These are phyloP conservation scores for Sphaerostilbella broomeana DNA, from an alignment of 2,329 filamentous ascomycete species.

Conservation along the genomic window DNA sequence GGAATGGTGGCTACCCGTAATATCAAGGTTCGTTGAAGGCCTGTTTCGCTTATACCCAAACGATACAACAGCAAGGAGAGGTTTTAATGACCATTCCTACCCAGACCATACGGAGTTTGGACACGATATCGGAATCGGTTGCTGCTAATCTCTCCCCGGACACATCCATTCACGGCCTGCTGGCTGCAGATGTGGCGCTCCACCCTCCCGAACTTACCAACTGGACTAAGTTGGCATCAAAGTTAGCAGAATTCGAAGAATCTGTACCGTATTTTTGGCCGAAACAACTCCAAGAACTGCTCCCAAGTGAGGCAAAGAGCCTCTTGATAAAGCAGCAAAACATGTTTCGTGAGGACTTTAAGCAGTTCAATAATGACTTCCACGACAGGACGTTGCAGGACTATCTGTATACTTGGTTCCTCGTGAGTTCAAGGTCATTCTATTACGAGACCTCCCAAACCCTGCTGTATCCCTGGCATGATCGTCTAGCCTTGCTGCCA, in stretches of 20 bases:
- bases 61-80: slow-evolving; percentile 36
- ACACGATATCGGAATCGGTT: slow-evolving; percentile 51
- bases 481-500: slow-evolving; percentile 5
- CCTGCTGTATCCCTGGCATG: slow-evolving; percentile 11
- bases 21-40: too few species aligned
- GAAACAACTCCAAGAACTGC: slow-evolving; percentile 35
- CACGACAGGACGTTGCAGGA: slow-evolving; percentile 23
- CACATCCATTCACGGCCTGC: slow-evolving; percentile 61
- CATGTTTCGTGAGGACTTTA: slow-evolving; percentile 37
- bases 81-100: slow-evolving; percentile 60
- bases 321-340: slow-evolving; percentile 48
- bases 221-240: slow-evolving; percentile 66
- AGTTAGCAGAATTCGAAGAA: slow-evolving; percentile 47
- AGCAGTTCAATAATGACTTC: slow-evolving; percentile 25
- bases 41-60: background rate
- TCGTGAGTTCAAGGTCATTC: slow-evolving; percentile 9
- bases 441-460: slow-evolving; percentile 8
- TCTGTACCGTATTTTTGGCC: slow-evolving; percentile 41
- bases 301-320: slow-evolving; percentile 37
- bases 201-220: slow-evolving; percentile 41
- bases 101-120: slow-evolving; percentile 55
- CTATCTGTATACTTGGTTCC: slow-evolving; percentile 7
- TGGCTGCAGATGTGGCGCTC: slow-evolving; percentile 62
- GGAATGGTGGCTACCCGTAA: slow-evolving; percentile 62
- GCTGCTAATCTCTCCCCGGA: slow-evolving; percentile 43